Base-by-base conservation (phyloP, 2,329 filamentous ascomycete species). In the Sporothrix variecibatus region DNA sequence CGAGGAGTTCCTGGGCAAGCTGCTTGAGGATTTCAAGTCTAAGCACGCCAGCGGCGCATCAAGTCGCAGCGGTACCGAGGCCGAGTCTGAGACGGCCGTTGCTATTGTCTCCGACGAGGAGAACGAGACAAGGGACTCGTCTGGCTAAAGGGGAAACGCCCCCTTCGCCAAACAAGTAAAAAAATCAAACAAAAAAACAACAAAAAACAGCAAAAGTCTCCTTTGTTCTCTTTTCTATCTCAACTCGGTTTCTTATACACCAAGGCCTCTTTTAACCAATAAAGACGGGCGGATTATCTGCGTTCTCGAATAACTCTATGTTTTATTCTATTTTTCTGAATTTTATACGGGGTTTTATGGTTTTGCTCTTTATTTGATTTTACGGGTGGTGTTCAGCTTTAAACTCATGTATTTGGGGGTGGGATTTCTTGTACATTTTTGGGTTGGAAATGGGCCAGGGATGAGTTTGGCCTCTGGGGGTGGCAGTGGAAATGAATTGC, bases 21-120 rank as follows among this genome's bases (percentile, higher is more conserved):
- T 89, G 71, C 84, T 87, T 78, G 87, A 87, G 77, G 87, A 88
- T 76, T 86, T 86, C 72, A 80, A 79, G 72, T 76, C 78, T 73
- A 78, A 77, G 77, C 75, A 76, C 38, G 34, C 73, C 26, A 76
- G 26, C 58, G 65, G 34, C 49, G 60, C 51, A 67, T 26, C 71
- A 58, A 71, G 26, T 46, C 72, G 73, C 20, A 73, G 40, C 51
- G 71, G 74, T 38, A 53, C 17, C 49, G 82, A 82, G 64, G 82
- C 84, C 74, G 79, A 72, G 74, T 77, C 73, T 31, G 81, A 80
- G 75, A 80, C 80, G 34, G 70, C 69, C 15, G 72, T 75, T 5
- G 60, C 72, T 8, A 72, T 73, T 31, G 68, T 76, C 2, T 76
- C 75, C 9, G 75, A 77, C 26, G 77, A 78, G 62, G 78, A 79